These are phyloP conservation scores for Penicillium sp. DNA, from an alignment of 2,329 filamentous ascomycete genomes.

Conservation along the genomic window DNA sequence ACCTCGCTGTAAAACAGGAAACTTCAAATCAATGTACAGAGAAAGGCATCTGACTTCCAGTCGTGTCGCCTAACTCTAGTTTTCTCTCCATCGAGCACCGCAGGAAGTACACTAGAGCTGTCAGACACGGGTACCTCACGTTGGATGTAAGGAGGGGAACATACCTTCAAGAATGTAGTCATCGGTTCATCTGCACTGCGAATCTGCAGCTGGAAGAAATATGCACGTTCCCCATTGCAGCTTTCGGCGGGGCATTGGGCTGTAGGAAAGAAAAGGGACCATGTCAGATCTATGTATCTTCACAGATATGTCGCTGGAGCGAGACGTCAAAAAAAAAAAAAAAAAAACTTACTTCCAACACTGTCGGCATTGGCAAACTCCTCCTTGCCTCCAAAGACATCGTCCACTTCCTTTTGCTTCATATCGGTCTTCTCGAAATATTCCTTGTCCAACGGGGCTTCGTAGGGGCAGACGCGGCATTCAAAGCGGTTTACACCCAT, in stretches of 20 bases:
- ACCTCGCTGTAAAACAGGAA: slow-evolving; percentile 4
- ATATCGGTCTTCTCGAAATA: slow-evolving; percentile 79
- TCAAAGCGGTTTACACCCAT: slow-evolving; percentile 74
- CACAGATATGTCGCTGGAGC: not conserved
- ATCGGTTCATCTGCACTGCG: slow-evolving; percentile 97
- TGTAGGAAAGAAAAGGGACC: slow-evolving; percentile 29
- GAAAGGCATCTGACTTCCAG: not conserved
- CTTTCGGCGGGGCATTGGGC: slow-evolving; percentile 78
- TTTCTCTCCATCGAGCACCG: slow-evolving; percentile 50
- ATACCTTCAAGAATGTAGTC: slow-evolving; percentile 90
- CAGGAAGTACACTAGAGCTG: slow-evolving; percentile 46
- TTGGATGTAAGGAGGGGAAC: slow-evolving; percentile 23
- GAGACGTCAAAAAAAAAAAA: no score
- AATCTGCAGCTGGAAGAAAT: slow-evolving; percentile 97
- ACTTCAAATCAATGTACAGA: slow-evolving; percentile 13
- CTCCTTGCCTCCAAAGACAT: slow-evolving; percentile 82
- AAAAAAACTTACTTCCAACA: slow-evolving; percentile 55
- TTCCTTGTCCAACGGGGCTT: slow-evolving; percentile 74
- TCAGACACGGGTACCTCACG: slow-evolving; percentile 22
- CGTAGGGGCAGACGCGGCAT: slow-evolving; percentile 93
- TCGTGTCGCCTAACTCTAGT: slow-evolving; percentile 28
- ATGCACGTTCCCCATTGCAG: slow-evolving; percentile 81
- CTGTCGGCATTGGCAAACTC: slow-evolving; percentile 92
- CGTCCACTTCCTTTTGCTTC: slow-evolving; percentile 83
- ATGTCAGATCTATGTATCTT: not conserved